A percentile compares a stretch with the other conserved stretches of the same genome.
These are phyloP conservation scores for Xanthoconium purpureum DNA, from an alignment of 768 basidiomycete genomes.

Conservation along the genomic window DNA sequence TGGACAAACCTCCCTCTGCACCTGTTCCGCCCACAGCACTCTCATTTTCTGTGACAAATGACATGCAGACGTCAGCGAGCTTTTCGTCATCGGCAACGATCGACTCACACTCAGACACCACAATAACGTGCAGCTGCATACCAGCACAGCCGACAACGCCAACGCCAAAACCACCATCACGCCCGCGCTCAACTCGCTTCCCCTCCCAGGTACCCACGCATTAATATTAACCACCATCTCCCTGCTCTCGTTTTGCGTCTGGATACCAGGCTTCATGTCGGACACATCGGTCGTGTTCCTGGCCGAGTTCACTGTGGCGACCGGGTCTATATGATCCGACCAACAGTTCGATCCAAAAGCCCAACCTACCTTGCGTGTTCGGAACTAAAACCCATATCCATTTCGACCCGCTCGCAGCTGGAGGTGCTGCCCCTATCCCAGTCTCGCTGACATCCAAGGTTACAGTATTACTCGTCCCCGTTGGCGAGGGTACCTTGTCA, in stretches of 20 bases:
- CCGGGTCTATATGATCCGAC: slow-evolving; percentile 5
- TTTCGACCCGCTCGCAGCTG: not conserved
- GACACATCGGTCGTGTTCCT: not conserved
- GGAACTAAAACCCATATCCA: slow-evolving; percentile 12
- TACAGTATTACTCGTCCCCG: not conserved
- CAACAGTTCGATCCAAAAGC: not conserved
- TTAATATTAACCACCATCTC: slow-evolving; percentile 13
- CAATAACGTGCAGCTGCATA: slow-evolving; percentile 60
- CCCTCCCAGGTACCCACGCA: not conserved
- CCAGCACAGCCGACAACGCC: slow-evolving; percentile 60
- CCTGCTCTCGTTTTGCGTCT: not conserved
- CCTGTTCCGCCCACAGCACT: not conserved
- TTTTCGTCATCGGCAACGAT: not conserved
- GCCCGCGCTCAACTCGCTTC: slow-evolving; percentile 52
- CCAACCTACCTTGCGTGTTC: slow-evolving; percentile 10
- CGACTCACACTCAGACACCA: slow-evolving; percentile 66
- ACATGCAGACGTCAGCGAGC: slow-evolving; percentile 1
- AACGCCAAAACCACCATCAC: slow-evolving; percentile 56
- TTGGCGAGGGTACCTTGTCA: not conserved
- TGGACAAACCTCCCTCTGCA: not conserved
- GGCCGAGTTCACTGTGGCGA: not conserved
- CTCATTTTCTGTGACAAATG: slow-evolving; percentile 2
- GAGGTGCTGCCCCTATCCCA: not conserved
- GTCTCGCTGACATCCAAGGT: not conserved
- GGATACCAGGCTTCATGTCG: not conserved